Conservation (phyloP, 768 basidiomycete species). For the Phaffia australis region DNA sequence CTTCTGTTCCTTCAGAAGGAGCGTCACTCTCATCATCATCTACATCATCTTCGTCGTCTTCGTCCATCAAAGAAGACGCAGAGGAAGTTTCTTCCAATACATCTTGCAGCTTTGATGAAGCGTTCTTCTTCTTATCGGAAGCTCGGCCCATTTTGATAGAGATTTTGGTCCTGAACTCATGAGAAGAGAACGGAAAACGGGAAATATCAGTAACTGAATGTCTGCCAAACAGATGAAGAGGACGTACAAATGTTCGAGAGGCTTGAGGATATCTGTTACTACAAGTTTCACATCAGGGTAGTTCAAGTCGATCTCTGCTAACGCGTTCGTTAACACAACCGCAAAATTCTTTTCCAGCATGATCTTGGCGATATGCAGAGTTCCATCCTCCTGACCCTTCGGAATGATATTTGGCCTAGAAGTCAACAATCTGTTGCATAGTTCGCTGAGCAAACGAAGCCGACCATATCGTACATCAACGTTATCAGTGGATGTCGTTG, state of each 20-base stretch:
- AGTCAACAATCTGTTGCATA: constrained; percentile 76
- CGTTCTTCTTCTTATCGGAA: constrained; percentile 28
- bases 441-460: constrained; percentile 70
- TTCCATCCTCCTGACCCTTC: constrained; percentile 58
- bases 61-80: constrained; percentile 21
- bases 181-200: neutral
- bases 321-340: constrained; percentile 67
- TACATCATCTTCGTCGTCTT: constrained; percentile 31
- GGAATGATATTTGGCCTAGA: constrained; percentile 46
- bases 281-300: constrained; percentile 80
- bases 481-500: constrained; percentile 46
- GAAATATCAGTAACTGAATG: neutral
- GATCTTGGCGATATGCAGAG: constrained; percentile 85
- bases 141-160: constrained; percentile 96
- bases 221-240: constrained; percentile 9
- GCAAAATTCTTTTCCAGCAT: constrained; percentile 99
- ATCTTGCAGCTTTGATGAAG: constrained; percentile 10
- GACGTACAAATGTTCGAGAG: constrained; percentile 78
- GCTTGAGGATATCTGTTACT: constrained; percentile 75
- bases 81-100: constrained; percentile 2
- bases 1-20: constrained; percentile 45
- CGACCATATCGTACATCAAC: constrained; percentile 72
- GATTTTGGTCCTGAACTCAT: constrained; percentile 61
- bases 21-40: constrained; percentile 49
- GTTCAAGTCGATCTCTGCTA: constrained; percentile 88